Percentiles rank a stretch among this genome's conserved stretches.
phyloP scores from a whole-genome alignment of 2,329 filamentous ascomycete genomes.

The Westerdykella sp. region DNA sequence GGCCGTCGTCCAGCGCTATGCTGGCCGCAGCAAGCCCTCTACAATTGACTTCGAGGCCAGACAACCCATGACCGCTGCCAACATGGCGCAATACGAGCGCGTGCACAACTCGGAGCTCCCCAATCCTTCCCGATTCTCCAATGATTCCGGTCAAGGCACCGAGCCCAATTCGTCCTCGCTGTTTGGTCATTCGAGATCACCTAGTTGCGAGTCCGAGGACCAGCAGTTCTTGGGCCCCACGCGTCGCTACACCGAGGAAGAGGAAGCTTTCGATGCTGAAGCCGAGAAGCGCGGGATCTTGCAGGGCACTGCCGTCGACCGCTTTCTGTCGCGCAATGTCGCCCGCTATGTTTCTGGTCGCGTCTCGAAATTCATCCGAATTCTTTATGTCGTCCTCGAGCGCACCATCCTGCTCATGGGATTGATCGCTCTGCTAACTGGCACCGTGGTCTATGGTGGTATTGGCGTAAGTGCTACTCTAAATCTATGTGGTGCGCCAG shows the following conservation, averaged over 20 bases:
- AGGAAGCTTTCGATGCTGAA: slow-evolving; percentile 44
- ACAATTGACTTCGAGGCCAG: slow-evolving; percentile 12
- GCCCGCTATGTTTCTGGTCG: slow-evolving; percentile 49
- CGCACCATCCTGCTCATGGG: slow-evolving; percentile 71
- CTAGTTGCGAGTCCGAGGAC: slow-evolving; percentile 46
- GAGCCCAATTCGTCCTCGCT: slow-evolving; percentile 63
- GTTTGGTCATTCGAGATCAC: slow-evolving; percentile 59
- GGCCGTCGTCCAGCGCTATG: slow-evolving; percentile 58
- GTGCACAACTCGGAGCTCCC: slow-evolving; percentile 26
- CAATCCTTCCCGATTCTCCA: slow-evolving; percentile 34
- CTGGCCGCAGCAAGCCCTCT: slow-evolving; percentile 40
- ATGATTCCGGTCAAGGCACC: slow-evolving; percentile 57
- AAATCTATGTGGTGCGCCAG: background rate
- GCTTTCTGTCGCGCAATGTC: slow-evolving; percentile 50
- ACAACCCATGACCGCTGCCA: slow-evolving; percentile 29
- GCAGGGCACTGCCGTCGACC: slow-evolving; percentile 42
- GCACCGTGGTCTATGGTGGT: slow-evolving; percentile 70
- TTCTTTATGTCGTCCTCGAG: slow-evolving; percentile 64
- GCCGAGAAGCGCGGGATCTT: slow-evolving; percentile 44
- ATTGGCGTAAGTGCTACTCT: slow-evolving; percentile 63
- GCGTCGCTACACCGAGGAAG: slow-evolving; percentile 34
- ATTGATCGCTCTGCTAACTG: slow-evolving; percentile 65
- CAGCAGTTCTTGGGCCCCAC: slow-evolving; percentile 34
- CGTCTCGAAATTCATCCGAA: slow-evolving; percentile 52
- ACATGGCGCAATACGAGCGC: slow-evolving; percentile 37